These are phyloP conservation scores for Boletus reticulatus DNA, from an alignment of 768 basidiomycete genomes.

Conservation along the genomic window DNA sequence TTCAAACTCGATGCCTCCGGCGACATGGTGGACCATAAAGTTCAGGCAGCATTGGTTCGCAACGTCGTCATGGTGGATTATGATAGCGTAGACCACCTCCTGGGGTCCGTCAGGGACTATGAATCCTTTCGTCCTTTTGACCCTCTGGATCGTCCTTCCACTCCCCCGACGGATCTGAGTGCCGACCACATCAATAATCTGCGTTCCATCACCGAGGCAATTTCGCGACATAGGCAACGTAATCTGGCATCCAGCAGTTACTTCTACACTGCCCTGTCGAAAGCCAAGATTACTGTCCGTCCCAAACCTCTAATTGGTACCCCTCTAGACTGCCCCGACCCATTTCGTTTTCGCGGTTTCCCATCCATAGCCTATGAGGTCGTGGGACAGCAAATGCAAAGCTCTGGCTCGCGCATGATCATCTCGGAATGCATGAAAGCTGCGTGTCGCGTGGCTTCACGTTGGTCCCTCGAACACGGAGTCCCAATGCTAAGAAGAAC, in stretches of 20 bases:
- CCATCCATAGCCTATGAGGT: conserved; percentile 51
- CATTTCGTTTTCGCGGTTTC: conserved; percentile 45
- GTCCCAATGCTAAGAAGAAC: conserved; percentile 66
- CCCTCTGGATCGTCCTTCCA: background rate
- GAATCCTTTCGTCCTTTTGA: conserved; percentile 24
- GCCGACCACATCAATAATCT: conserved; percentile 28
- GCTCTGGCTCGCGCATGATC: conserved; percentile 47
- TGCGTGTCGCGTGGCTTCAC: conserved; percentile 73
- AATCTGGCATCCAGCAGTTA: conserved; percentile 19
- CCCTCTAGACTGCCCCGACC: conserved; percentile 27
- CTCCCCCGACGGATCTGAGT: conserved; percentile 6
- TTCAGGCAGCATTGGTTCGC: conserved; percentile 71
- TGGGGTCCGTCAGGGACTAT: conserved; percentile 31
- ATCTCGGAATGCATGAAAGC: conserved; percentile 84
- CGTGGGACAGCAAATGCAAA: conserved; percentile 14
- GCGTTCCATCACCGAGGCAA: conserved; percentile 28
- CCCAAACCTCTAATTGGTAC: conserved; percentile 33
- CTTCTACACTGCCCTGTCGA: conserved; percentile 27
- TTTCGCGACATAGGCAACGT: conserved; percentile 24
- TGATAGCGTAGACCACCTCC: conserved; percentile 54
- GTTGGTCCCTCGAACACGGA: conserved; percentile 57
- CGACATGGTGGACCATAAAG: conserved; percentile 63
- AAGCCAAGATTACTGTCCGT: conserved; percentile 27
- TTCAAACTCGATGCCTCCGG: conserved; percentile 60
- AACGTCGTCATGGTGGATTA: conserved; percentile 69